Evolutionary conservation across 257 asterid genomes (phyloP).

Genomic region (Haberlea rhodopensis): DNA sequence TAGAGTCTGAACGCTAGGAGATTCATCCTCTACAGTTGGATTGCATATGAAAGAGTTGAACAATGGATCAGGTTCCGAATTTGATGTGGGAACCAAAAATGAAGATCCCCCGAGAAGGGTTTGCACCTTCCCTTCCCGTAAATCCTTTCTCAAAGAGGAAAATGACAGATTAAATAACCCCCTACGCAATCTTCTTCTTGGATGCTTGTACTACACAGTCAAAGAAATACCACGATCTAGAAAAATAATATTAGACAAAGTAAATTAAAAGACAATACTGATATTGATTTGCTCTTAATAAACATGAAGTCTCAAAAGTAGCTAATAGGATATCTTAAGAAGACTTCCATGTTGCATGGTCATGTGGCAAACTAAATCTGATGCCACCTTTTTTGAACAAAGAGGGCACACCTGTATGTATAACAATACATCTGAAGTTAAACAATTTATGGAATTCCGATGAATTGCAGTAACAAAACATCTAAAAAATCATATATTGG

Average conservation of each 20-base stretch:
- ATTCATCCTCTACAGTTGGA: slow-evolving; percentile 44
- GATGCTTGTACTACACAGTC: slow-evolving; percentile 57
- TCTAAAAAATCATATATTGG: neutral
- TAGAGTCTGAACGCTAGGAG: slow-evolving; percentile 35
- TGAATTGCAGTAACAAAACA: neutral
- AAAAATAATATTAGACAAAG: neutral
- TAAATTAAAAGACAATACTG: neutral
- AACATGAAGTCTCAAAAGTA: slow-evolving; percentile 20
- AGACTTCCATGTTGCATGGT: slow-evolving; percentile 69
- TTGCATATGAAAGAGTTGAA: slow-evolving; percentile 64
- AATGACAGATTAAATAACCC: slow-evolving; percentile 49
- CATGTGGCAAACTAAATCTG: slow-evolving; percentile 68
- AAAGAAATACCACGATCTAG: slow-evolving; percentile 34
- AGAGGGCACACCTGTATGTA: slow-evolving; percentile 70
- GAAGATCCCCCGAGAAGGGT: slow-evolving; percentile 62
- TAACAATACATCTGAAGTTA: neutral
- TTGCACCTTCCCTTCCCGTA: slow-evolving; percentile 64
- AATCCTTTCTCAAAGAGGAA: slow-evolving; percentile 56
- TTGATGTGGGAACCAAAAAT: slow-evolving; percentile 40
- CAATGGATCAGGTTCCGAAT: slow-evolving; percentile 58
- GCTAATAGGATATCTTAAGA: slow-evolving; percentile 62
- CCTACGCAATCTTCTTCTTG: slow-evolving; percentile 63
- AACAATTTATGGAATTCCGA: too few species aligned
- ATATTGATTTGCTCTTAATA: slow-evolving; percentile 8
- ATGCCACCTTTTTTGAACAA: slow-evolving; percentile 60